These are phyloP conservation scores for Lactifluus echinatus DNA, from an alignment of 768 basidiomycete species.

Conservation along the genomic window DNA sequence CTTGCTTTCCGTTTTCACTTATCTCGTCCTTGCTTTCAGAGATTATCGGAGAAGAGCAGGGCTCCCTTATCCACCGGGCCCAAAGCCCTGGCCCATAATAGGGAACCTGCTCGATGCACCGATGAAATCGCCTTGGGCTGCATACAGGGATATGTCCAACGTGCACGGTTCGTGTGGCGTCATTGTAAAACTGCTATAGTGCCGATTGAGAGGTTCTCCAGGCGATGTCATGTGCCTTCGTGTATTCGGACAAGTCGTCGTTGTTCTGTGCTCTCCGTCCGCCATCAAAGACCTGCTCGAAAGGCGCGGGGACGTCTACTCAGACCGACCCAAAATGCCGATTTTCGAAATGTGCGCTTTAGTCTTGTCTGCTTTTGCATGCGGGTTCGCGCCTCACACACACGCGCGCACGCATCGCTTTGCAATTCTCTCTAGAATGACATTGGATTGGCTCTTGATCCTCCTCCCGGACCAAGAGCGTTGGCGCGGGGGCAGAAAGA, in stretches of 20 bases:
- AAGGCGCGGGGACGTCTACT: conserved; percentile 17
- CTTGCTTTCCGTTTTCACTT: neutral
- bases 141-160: neutral
- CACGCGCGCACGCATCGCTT: neutral
- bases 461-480: neutral
- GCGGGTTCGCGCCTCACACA: neutral
- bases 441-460: neutral
- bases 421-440: neutral
- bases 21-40: neutral
- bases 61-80: neutral
- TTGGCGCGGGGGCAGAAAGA: neutral
- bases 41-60: neutral
- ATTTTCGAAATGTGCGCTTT: neutral
- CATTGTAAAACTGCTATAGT: too few species aligned
- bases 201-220: neutral
- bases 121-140: neutral
- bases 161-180: too few species aligned
- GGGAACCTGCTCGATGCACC: neutral
- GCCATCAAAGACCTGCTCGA: conserved; percentile 1
- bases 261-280: neutral
- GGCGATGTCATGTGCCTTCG: conserved; percentile 1
- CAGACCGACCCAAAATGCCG: neutral
- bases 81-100: neutral
- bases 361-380: too few species aligned
- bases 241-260: neutral